phyloP scores from a whole-genome alignment of 1,139 yeast species.

The Blastobotrys apis region DNA sequence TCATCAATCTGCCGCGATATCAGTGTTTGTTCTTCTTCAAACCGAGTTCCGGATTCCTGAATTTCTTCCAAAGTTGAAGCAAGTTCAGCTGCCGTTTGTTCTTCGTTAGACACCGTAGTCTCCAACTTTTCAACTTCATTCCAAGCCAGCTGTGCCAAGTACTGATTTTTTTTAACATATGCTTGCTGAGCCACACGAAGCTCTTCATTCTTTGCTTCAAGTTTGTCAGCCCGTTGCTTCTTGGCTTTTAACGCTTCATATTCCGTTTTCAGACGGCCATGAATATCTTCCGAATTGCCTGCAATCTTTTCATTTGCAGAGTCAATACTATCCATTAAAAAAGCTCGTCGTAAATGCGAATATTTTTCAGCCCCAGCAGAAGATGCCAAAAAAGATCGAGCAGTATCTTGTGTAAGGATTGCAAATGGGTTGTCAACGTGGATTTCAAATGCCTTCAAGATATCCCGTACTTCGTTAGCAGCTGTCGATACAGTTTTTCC shows the following conservation, averaged over 20 bases:
- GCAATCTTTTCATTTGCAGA: conserved; percentile 34
- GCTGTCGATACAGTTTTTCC: conserved; percentile 57
- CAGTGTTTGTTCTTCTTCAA: neutral
- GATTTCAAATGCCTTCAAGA: conserved; percentile 66
- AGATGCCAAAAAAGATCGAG: conserved; percentile 66
- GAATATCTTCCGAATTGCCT: conserved; percentile 32
- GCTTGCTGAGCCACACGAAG: neutral
- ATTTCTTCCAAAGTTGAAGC: conserved; percentile 17
- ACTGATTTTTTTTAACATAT: neutral
- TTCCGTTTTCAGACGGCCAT: conserved; percentile 17
- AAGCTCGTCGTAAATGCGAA: conserved; percentile 73
- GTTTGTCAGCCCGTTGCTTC: neutral
- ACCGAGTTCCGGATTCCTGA: conserved; percentile 25
- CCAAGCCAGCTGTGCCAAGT: conserved; percentile 11
- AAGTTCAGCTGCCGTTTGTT: conserved; percentile 27
- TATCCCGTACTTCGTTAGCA: conserved; percentile 60
- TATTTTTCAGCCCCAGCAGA: conserved; percentile 57
- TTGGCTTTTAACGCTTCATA: neutral
- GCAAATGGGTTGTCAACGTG: conserved; percentile 91
- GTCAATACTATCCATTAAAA: conserved; percentile 52
- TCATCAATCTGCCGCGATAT: neutral
- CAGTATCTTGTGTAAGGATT: conserved; percentile 89
- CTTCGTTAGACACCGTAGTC: conserved; percentile 27
- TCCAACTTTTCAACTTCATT: conserved; percentile 28
- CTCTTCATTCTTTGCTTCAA: neutral